Evolutionary conservation across 495 filamentous ascomycete genomes (phyloP).

Genomic region (Penicillium odoratum): DNA sequence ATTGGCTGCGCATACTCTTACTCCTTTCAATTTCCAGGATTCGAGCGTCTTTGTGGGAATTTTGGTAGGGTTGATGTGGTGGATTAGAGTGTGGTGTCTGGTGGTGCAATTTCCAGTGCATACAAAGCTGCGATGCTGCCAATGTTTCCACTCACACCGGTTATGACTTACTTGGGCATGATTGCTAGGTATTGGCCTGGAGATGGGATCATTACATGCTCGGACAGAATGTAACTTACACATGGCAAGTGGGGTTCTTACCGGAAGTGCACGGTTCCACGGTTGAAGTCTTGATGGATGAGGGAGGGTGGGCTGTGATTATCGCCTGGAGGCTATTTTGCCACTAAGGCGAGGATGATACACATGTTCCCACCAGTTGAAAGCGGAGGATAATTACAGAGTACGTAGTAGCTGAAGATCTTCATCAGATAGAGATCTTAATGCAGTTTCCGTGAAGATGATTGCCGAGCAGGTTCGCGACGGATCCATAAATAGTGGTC

Average conservation of each 20-base stretch:
- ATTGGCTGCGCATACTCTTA: background rate
- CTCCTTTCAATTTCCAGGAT: background rate
- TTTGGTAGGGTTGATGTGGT: background rate
- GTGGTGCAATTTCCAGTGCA: slow-evolving; percentile 9
- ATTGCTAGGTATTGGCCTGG: background rate
- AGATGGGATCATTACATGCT: no score
- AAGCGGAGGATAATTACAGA: no score
- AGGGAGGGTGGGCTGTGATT: background rate
- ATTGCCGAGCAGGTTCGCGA: background rate
- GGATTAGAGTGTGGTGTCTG: background rate
- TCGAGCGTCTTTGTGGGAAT: background rate
- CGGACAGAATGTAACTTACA: background rate
- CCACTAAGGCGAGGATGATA: background rate
- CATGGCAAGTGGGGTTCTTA: background rate
- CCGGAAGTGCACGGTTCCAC: no score
- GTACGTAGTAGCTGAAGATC: background rate
- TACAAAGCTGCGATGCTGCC: slow-evolving; percentile 3
- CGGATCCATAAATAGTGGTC: background rate
- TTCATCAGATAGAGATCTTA: background rate
- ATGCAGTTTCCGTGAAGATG: background rate
- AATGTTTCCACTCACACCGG: slow-evolving; percentile 7
- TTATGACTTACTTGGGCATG: slow-evolving; percentile 8
- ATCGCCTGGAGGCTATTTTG: background rate
- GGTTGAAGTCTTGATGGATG: background rate
- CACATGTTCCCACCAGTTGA: background rate